A percentile compares a stretch with the other conserved stretches of the same genome.
phyloP scores from a whole-genome alignment of 1,139 yeast genomes.

The Geotrichum cucujoidarum region DNA sequence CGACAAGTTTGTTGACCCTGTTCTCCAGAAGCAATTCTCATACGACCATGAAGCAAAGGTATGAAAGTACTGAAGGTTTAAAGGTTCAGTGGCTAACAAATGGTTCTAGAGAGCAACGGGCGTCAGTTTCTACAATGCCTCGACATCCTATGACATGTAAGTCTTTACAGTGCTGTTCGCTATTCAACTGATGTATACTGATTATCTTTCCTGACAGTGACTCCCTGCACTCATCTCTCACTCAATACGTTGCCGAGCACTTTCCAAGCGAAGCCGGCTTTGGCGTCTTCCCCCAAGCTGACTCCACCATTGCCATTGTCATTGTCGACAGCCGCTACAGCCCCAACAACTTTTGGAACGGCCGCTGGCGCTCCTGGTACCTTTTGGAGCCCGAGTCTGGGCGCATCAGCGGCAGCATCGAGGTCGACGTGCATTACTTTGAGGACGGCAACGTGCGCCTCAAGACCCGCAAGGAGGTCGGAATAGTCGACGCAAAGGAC shows the following conservation, averaged over 20 bases:
- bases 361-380: constrained; percentile 79
- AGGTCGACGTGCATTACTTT: constrained; percentile 79
- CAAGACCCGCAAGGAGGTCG: constrained; percentile 48
- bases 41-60: constrained; percentile 50
- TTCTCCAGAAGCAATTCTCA: constrained; percentile 49
- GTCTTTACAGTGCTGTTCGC: constrained; percentile 11
- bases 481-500: constrained; percentile 25
- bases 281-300: constrained; percentile 51
- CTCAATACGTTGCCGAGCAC: constrained; percentile 41
- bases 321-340: constrained; percentile 71
- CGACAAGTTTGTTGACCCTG: constrained; percentile 45
- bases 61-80: constrained; percentile 3
- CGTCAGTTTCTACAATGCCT: constrained; percentile 14
- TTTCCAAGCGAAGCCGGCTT: constrained; percentile 44
- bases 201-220: constrained; percentile 13
- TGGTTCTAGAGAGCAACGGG: constrained; percentile 19
- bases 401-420: constrained; percentile 49
- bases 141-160: constrained; percentile 18
- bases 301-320: constrained; percentile 46
- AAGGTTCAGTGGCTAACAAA: background rate
- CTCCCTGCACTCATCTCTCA: constrained; percentile 31
- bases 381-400: constrained; percentile 36
- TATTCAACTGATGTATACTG: constrained; percentile 10
- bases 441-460: constrained; percentile 95
- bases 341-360: constrained; percentile 80